Base-by-base conservation (phyloP, 768 basidiomycete species). In the Hygrophoropsis aurantiaca region DNA sequence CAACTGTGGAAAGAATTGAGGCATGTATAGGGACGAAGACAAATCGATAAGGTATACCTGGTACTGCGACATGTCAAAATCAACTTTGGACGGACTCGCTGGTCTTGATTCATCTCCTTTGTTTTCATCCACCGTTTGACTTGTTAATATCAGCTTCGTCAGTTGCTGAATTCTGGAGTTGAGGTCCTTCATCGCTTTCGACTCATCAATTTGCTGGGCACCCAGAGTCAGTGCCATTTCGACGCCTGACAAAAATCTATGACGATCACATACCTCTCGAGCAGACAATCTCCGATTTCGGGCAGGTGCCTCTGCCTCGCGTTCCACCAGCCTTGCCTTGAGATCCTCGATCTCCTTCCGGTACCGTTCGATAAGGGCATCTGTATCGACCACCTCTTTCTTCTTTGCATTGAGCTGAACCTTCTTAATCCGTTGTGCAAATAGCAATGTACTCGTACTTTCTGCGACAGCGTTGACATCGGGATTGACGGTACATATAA, bases 401-500 rank as follows among this genome's bases (percentile, higher is more conserved):
- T 91, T 93, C 71, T 88, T 83, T 3, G 94, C 94, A 50, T 86
- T 80, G 30, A 97, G 40, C 52, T 90, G 82, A 33, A 97, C 94
- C 54, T 80, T 84, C 77, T 94, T 95, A 57, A 95, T 87, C 37
- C 94, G 77, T 54, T 86, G 87, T 3, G 95, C 95, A 59, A 99
- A 98, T 33, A 85, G 80, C 16, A 98, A 72, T 0, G 95, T 99
- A 53, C 86, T 92, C 43, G 84, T 84, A 6, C 85, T 90, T 70
- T 98, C 95, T 7, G 82, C 74, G 5, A 94, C 74, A 15, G 93
- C 93, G 39, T 72, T 68, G 2, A 74, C 64, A 41, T 94, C 90
- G 0, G 95, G 93, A 58, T 94, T 95, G 61, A 98, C 80, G 0
- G 95, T 98, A 65, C 94, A 97, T 43, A 98, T 87, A 13, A 99